Base-by-base conservation (phyloP, 1,139 yeast genomes). In the Blastobotrys ciferrii region DNA sequence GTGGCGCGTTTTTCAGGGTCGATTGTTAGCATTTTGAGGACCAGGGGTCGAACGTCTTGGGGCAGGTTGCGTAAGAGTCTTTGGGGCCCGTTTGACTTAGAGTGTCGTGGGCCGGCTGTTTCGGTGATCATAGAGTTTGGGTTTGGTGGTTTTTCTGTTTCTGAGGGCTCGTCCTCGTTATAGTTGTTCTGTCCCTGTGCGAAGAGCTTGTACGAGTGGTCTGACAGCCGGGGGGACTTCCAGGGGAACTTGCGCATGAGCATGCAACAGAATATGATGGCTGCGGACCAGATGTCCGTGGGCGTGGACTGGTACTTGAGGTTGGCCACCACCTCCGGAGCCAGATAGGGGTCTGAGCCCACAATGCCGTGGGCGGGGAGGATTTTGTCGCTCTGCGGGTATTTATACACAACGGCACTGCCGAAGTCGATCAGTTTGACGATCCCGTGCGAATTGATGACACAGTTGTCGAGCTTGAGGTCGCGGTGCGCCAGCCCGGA, bases 211-310 rank as follows among this genome's bases (percentile, higher is more conserved):
- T 88, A 91, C 54, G 95, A 85, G 58, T 84, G 81, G 67, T 91
- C 98, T 36, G 83, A 74, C 51, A 84, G 70, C 62, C 88, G 85
- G n/a, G 98, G 97, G 9, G 91, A 89, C 66, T 88, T 89, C 98
- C 98, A 89, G 9, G 98, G 97, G 69, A 91, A 91, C 67, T 91
- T 85, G 66, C 91, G 84, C 68, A 91, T 75, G 60, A 89, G 84
- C 96, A 91, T 89, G 72, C 97, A 91, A 61, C 96, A 88, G 65
- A 86, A 87, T 41, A 91, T 87, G 52, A 91, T 88, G 13, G 96
- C 97, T 20, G 83, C 82, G 7, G 96, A 87, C 98, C 98, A 91
- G 32, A 91, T 85, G 68, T 91, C 98, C 15, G 91, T 95, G 6
- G 95, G 94, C 55, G 95, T 78, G 14, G 97, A 96, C 66, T 87